Conservation (phyloP, 2,329 filamentous ascomycete species). For the Claviceps quebecensis region DNA sequence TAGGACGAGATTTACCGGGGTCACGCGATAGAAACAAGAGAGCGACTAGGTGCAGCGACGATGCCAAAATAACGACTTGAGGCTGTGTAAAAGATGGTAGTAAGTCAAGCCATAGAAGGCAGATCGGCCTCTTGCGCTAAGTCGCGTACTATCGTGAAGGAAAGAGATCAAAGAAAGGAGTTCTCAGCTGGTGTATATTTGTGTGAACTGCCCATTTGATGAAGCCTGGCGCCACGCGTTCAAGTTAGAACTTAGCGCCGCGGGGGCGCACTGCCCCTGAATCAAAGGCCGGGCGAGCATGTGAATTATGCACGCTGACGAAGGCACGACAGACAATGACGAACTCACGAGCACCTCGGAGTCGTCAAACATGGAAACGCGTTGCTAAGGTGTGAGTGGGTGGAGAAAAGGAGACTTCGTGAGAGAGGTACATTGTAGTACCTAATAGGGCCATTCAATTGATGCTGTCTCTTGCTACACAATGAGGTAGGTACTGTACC, state of each 20-base stretch:
- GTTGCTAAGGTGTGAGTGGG: too few relatives aligned
- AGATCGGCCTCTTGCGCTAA: not conserved
- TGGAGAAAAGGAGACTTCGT: too few relatives aligned
- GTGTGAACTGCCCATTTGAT: too few relatives aligned
- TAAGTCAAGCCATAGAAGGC: not conserved
- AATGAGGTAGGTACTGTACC: too few relatives aligned
- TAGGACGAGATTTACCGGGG: too few relatives aligned
- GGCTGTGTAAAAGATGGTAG: not conserved
- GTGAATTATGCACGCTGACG: not conserved
- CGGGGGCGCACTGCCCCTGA: not conserved
- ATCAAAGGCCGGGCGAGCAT: not conserved
- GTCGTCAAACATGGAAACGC: too few relatives aligned
- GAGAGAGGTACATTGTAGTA: too few relatives aligned
- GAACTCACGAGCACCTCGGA: too few relatives aligned
- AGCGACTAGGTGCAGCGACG: not conserved
- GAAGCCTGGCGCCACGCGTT: not conserved
- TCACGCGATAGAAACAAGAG: not conserved
- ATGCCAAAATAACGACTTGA: not conserved
- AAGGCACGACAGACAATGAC: too few relatives aligned
- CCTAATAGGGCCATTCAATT: too few relatives aligned
- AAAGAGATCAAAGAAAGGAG: not conserved
- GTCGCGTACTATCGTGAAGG: not conserved
- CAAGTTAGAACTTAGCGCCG: not conserved
- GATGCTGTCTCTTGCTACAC: too few relatives aligned
- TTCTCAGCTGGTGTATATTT: too few relatives aligned